Conservation (phyloP, 2,329 filamentous ascomycete species). For the Onygena corvina region DNA sequence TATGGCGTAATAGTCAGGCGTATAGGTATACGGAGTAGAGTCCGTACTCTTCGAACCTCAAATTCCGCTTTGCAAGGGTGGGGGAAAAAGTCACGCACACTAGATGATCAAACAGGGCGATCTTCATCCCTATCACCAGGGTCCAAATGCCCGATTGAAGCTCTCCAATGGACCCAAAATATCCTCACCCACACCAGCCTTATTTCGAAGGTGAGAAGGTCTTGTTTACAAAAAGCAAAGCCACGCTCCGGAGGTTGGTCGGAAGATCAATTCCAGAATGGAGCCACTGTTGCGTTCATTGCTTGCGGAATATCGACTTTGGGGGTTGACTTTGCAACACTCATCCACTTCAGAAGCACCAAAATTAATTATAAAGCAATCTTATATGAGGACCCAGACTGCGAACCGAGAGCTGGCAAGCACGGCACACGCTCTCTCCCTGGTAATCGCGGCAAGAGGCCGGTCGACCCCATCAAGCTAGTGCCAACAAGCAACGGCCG, state of each 20-base stretch:
- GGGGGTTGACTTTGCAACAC: too few relatives aligned
- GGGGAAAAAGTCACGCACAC: not conserved
- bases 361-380: too few relatives aligned
- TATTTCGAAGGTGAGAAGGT: not conserved
- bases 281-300: not conserved
- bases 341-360: too few relatives aligned
- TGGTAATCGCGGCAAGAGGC: not conserved
- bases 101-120: not conserved
- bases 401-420: not conserved
- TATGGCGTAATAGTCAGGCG: too few relatives aligned
- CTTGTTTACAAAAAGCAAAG: not conserved
- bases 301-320: too few relatives aligned
- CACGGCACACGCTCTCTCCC: not conserved
- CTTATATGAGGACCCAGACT: too few relatives aligned
- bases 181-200: constrained; percentile 6
- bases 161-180: constrained; percentile 1
- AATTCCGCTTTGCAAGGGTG: not conserved
- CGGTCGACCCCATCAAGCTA: constrained; percentile 1
- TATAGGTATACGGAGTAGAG: too few relatives aligned
- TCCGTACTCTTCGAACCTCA: not conserved
- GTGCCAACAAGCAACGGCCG: constrained; percentile 1
- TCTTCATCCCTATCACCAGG: not conserved
- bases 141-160: not conserved
- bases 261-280: constrained; percentile 4
- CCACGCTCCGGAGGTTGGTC: not conserved